A percentile compares a stretch with the other conserved stretches of the same genome.
Conservation (phyloP, 2,329 filamentous ascomycete genomes). For the Cladosporium cucumerinum region DNA sequence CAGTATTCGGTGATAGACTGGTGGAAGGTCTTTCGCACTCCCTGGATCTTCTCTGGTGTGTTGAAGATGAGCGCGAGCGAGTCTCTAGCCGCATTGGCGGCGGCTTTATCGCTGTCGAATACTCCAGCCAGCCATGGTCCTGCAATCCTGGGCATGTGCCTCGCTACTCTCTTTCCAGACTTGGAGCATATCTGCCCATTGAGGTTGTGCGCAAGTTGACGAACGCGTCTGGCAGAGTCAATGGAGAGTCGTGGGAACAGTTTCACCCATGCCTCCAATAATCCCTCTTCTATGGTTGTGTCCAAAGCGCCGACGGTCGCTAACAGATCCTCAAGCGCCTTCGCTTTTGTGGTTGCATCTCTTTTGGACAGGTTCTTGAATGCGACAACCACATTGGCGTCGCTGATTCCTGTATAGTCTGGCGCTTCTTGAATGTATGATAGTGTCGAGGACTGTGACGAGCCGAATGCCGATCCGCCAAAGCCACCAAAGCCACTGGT, state of each 20-base stretch:
- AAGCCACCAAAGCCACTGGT: slow-evolving; percentile 44
- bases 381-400: slow-evolving; percentile 79
- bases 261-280: slow-evolving; percentile 82
- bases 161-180: slow-evolving; percentile 77
- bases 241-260: slow-evolving; percentile 87
- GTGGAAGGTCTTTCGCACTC: slow-evolving; percentile 80
- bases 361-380: slow-evolving; percentile 93
- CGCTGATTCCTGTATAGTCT: slow-evolving; percentile 71
- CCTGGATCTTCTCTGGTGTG: slow-evolving; percentile 71
- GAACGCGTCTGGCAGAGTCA: slow-evolving; percentile 81
- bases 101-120: slow-evolving; percentile 78
- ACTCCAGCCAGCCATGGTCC: slow-evolving; percentile 88
- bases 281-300: slow-evolving; percentile 67
- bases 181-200: slow-evolving; percentile 61
- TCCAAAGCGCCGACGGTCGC: slow-evolving; percentile 58
- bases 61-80: slow-evolving; percentile 73
- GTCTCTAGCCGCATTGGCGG: slow-evolving; percentile 71
- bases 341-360: slow-evolving; percentile 86
- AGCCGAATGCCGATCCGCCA: slow-evolving; percentile 42
- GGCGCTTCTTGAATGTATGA: slow-evolving; percentile 87
- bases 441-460: slow-evolving; percentile 57
- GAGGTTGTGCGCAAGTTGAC: slow-evolving; percentile 76
- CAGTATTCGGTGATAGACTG: slow-evolving; percentile 77
- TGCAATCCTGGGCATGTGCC: slow-evolving; percentile 70
- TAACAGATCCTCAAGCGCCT: slow-evolving; percentile 82